A percentile compares a stretch with the other conserved stretches of the same genome.
These are phyloP conservation scores for Aspergillus fumigatiaffinis DNA, from an alignment of 2,329 filamentous ascomycete species.

Conservation along the genomic window DNA sequence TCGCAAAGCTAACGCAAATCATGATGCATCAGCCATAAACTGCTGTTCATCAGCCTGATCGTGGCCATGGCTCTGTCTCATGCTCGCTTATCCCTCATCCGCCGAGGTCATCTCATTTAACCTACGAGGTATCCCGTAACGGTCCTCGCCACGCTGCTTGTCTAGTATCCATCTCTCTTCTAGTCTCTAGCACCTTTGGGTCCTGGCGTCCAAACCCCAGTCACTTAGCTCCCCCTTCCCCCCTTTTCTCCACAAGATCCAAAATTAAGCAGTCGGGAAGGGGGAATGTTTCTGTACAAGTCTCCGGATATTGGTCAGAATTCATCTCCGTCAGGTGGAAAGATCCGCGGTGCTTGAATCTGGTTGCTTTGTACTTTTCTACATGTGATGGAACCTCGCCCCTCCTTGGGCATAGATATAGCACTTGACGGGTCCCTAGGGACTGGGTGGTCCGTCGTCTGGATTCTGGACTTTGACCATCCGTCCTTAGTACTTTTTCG, in stretches of 20 bases:
- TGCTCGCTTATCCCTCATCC: not conserved
- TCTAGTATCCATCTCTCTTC: not conserved
- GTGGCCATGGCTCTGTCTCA: not conserved
- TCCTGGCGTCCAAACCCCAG: not conserved
- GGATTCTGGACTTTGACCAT: slow-evolving; percentile 1
- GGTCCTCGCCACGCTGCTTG: not conserved
- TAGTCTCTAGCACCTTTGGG: not conserved
- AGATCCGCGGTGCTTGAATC: slow-evolving; percentile 9
- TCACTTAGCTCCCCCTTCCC: not conserved
- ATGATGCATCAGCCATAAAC: not conserved
- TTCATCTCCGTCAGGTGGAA: not conserved
- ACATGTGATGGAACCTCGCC: slow-evolving; percentile 12
- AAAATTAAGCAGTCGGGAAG: slow-evolving; percentile 2
- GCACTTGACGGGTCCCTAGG: not conserved
- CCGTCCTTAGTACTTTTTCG: not conserved
- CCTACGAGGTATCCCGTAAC: not conserved
- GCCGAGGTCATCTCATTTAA: not conserved
- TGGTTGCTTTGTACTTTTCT: not conserved
- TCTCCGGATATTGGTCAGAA: not conserved
- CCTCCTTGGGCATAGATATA: slow-evolving; percentile 4
- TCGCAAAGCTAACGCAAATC: not conserved
- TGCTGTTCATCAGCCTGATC: not conserved
- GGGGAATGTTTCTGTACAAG: slow-evolving; percentile 1
- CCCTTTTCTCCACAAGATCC: not conserved
- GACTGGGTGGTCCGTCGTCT: not conserved